Conservation (phyloP, 2,329 filamentous ascomycete species). For the Fusarium xylarioides region DNA sequence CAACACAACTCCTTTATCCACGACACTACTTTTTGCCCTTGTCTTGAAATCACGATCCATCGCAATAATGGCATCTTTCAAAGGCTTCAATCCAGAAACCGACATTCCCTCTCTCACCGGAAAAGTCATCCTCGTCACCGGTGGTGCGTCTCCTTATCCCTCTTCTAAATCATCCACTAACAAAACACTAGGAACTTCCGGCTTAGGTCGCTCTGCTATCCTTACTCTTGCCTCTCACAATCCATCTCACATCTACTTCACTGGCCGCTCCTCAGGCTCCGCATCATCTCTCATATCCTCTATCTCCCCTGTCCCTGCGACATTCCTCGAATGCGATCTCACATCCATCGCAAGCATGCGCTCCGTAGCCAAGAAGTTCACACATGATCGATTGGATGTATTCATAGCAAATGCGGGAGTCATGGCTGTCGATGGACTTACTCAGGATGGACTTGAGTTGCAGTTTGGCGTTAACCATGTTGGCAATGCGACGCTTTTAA, state of each 20-base stretch:
- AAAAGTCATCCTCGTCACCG: slow-evolving; percentile 62
- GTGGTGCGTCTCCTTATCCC: slow-evolving; percentile 48
- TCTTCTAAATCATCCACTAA: background rate
- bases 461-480: slow-evolving; percentile 51
- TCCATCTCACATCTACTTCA: slow-evolving; percentile 64
- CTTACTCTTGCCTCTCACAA: slow-evolving; percentile 50
- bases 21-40: background rate
- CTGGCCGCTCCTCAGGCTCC: slow-evolving; percentile 57
- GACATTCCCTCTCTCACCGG: slow-evolving; percentile 57
- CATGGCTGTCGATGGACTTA: slow-evolving; percentile 43
- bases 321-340: slow-evolving; percentile 58
- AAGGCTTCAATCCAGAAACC: slow-evolving; percentile 48
- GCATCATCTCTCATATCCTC: slow-evolving; percentile 55
- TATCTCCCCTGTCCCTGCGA: slow-evolving; percentile 36
- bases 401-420: slow-evolving; percentile 53
- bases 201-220: slow-evolving; percentile 42
- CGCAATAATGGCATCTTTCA: slow-evolving; percentile 16
- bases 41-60: background rate
- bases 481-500: slow-evolving; percentile 45
- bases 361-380: slow-evolving; percentile 53
- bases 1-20: background rate
- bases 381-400: slow-evolving; percentile 52
- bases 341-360: slow-evolving; percentile 59
- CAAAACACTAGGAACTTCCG: slow-evolving; percentile 47
- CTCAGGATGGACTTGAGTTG: slow-evolving; percentile 47